Base-by-base conservation (phyloP, 2,329 filamentous ascomycete species). In the Fusarium austroafricanum region DNA sequence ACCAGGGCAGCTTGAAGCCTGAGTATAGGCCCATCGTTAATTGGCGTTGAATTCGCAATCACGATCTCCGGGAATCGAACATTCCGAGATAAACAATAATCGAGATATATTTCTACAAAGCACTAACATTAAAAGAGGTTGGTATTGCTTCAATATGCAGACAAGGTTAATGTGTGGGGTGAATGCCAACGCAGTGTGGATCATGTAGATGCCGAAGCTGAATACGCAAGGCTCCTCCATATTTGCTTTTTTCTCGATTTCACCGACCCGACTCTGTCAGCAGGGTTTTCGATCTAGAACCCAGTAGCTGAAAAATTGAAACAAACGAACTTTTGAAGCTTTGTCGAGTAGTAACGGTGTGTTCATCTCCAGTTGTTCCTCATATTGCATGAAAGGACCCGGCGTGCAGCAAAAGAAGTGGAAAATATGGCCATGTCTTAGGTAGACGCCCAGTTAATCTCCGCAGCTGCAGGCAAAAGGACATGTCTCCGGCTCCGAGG, bases 121-220 rank as follows among this genome's bases (percentile, higher is more conserved):
- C 37, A 15, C n/a, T 23, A 44, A 31, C 15, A 35, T 52, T 14
- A 28, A 18, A 14, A 29, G 26, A 52, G 37, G 37, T 44, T 68
- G 65, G 40, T 43, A 68, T 55, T 65, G 45, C 33, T 54, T 20
- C 39, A 47, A 61, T 40, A 68, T 65, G 49, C 45, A 40, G 54
- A 55, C 59, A 50, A 35, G 65, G 65, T 60, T 35, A 3, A 31
- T 8, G 37, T 42, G 37, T 47, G 28, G 49, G 28, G 47, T 39
- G 15, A 21, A 59, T 35, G 57, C 39, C 46, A 58, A 17, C 46
- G 23, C 31, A 35, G 40, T 50, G 47, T 67, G 63, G 64, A 55
- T 61, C 49, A 18, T n/a, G 18, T 37, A 31, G 26, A 61, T 61
- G 37, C 38, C 47, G 46, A 50, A 60, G 31, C 38, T 61, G 59